These are phyloP conservation scores for Ceratobasidium sp. DNA, from an alignment of 1,284 basidiomycete species.

Conservation along the genomic window DNA sequence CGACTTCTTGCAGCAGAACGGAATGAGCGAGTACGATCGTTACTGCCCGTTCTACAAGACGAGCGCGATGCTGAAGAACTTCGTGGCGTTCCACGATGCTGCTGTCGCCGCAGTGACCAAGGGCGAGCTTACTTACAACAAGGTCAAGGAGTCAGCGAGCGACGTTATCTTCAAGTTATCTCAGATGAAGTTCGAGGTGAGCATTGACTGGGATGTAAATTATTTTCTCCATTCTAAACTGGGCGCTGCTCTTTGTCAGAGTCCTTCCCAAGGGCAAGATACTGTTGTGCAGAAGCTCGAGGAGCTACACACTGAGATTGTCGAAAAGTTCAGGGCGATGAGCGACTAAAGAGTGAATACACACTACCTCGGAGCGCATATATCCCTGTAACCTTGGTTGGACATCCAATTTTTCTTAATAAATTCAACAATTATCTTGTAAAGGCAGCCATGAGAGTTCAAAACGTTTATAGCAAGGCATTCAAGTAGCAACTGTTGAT, in stretches of 20 bases:
- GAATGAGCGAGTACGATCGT: constrained; percentile 97
- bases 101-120: constrained; percentile 87
- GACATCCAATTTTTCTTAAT: background rate
- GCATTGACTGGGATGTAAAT: constrained; percentile 48
- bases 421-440: constrained; percentile 10
- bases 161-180: constrained; percentile 96
- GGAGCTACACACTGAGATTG: constrained; percentile 80
- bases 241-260: constrained; percentile 58
- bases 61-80: constrained; percentile 93
- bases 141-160: constrained; percentile 86
- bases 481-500: background rate
- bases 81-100: constrained; percentile 93
- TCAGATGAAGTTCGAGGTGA: constrained; percentile 97
- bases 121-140: constrained; percentile 90
- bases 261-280: constrained; percentile 86
- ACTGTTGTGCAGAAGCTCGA: constrained; percentile 84
- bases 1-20: constrained; percentile 99
- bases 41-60: constrained; percentile 99
- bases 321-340: constrained; percentile 88
- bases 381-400: background rate
- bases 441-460: background rate
- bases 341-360: constrained; percentile 65
- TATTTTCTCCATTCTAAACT: constrained; percentile 39
- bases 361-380: constrained; percentile 1
- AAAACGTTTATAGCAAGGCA: background rate